Evolutionary conservation across 1,284 basidiomycete species (phyloP), one percentile per base, ranked within the genome.

Genomic region (Coriolopsis trogii): DNA sequence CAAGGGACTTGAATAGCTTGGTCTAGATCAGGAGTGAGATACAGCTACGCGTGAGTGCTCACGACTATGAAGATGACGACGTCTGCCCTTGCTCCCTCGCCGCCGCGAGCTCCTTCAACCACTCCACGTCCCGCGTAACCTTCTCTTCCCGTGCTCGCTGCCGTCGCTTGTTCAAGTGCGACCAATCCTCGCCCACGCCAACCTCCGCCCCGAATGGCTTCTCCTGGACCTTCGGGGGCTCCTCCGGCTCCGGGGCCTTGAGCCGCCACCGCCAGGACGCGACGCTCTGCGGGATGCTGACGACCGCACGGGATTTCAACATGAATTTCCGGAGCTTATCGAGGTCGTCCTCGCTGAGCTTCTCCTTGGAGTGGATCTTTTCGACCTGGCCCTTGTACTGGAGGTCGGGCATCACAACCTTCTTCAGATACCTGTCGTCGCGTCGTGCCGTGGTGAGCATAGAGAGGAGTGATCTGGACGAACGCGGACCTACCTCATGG

Each of bases 81-180:
- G 25, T 13, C 7, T 21, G 39, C 21, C 34, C 61, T 28, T 65
- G 52, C 49, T 12, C 41, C 54, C 61, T 63, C 36, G 58, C 73
- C 53, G 34, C 44, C 45, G 47, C 46, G 33, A 63, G 49, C 54
- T 59, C 69, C 61, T 46, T 57, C 61, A 63, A 43, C 70, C 67
- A 77, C 62, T 49, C 40, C 20, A 70, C 62, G 28, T 71, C 71
- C 45, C 67, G 63, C 39, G 57, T 58, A 1, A 70, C 62, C 55
- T 66, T 71, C 33, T 58, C 66, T 46, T 60, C 57, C 51, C 67
- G 67, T 30, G 77, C 71, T 20, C 72, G 67, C 51, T 72, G 73
- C 59, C 83, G 68, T 50, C 81, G 70, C 56, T 70, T 77, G 67
- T 76, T 87, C 51, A 87, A 65, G 62, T 87, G 82, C 6, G 72